Conservation (phyloP, 176 grass and related monocot genomes). For the Luzula sylvatica region DNA sequence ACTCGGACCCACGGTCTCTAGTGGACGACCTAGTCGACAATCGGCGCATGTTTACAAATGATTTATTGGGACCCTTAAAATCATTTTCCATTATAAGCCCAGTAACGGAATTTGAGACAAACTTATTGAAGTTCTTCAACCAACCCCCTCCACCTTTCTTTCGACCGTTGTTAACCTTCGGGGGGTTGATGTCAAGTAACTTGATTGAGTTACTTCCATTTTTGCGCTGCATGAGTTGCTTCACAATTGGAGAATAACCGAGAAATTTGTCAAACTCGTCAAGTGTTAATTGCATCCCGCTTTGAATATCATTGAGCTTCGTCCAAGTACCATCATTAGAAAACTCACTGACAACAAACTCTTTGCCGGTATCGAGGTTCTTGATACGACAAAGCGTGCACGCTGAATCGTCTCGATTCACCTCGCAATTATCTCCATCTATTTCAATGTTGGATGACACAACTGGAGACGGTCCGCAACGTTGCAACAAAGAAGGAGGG, state of each 20-base stretch:
- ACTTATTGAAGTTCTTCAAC: conserved; percentile 82
- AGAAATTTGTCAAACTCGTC: conserved; percentile 45
- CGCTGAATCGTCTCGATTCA: background rate
- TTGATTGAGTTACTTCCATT: conserved; percentile 13
- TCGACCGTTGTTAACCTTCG: conserved; percentile 30
- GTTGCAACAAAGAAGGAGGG: conserved; percentile 20
- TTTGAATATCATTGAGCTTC: conserved; percentile 7
- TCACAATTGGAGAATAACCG: conserved; percentile 39
- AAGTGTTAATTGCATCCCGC: conserved; percentile 22
- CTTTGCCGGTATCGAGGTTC: conserved; percentile 33
- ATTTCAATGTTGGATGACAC: background rate
- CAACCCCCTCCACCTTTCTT: conserved; percentile 29
- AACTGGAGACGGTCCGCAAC: background rate
- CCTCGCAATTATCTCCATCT: background rate
- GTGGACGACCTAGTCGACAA: background rate
- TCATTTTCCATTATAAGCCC: conserved; percentile 51
- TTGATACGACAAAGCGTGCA: conserved; percentile 23
- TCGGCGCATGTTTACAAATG: conserved; percentile 3
- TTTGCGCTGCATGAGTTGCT: conserved; percentile 43
- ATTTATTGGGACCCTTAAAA: conserved; percentile 12
- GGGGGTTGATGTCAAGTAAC: conserved; percentile 25
- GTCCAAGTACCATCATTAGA: conserved; percentile 37
- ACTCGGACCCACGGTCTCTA: background rate
- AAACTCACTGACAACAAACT: conserved; percentile 26
- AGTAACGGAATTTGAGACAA: conserved; percentile 40